Evolutionary conservation across 2,329 filamentous ascomycete genomes (phyloP).

Genomic region (Penicillium nordicum): DNA sequence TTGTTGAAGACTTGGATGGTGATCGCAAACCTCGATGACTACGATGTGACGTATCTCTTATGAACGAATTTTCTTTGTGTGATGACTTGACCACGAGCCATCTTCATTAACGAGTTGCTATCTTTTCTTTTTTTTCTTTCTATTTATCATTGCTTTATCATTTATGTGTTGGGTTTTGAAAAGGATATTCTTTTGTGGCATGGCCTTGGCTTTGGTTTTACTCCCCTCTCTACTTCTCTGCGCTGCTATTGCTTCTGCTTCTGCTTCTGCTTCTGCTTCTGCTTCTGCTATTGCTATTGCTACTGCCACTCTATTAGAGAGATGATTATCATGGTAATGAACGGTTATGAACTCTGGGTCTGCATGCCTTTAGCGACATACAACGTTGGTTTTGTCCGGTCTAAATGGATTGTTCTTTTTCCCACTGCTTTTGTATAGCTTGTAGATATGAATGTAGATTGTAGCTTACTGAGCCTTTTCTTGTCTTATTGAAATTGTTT

Average conservation of each 20-base stretch:
- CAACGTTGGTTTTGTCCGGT: conserved; percentile 2
- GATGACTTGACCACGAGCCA: conserved; percentile 10
- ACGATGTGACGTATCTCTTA: conserved; percentile 40
- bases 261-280: too few species aligned
- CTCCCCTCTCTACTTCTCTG: conserved; percentile 6
- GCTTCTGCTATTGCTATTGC: too few species aligned
- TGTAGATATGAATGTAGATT: neutral
- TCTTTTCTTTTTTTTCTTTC: neutral
- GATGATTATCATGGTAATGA: conserved; percentile 30
- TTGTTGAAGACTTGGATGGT: neutral
- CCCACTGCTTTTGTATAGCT: neutral
- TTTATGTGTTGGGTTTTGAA: conserved; percentile 8
- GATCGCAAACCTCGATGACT: conserved; percentile 28
- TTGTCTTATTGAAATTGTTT: neutral
- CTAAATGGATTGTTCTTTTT: conserved; percentile 5
- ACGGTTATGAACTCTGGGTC: conserved; percentile 21
- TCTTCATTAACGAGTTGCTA: conserved; percentile 9
- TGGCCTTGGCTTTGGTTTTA: conserved; percentile 7
- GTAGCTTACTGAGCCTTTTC: neutral
- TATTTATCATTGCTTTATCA: neutral
- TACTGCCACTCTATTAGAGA: conserved; percentile 20
- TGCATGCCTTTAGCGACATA: conserved; percentile 9
- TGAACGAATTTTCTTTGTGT: conserved; percentile 27
- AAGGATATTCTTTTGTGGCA: conserved; percentile 12
- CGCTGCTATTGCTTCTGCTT: conserved; percentile 10